phyloP scores from a whole-genome alignment of 2,329 filamentous ascomycete species.

The Xylaria multiplex region DNA sequence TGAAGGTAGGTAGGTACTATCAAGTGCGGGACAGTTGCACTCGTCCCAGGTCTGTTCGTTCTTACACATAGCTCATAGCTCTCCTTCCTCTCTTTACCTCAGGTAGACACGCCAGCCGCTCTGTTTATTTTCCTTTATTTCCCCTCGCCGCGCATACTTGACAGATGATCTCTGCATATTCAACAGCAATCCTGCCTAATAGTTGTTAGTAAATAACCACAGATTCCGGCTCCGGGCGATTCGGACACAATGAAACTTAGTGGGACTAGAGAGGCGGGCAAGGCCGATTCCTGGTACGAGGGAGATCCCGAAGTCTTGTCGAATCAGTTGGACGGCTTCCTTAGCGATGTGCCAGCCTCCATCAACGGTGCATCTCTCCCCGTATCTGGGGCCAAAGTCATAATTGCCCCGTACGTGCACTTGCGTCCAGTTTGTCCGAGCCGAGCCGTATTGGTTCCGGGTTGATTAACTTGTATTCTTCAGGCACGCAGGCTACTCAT shows the following conservation, averaged over 20 bases:
- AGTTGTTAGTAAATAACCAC: not conserved
- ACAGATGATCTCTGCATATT: not conserved
- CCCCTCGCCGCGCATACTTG: not conserved
- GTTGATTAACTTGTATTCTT: constrained; percentile 28
- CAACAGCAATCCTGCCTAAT: not conserved
- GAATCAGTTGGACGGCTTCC: constrained; percentile 76
- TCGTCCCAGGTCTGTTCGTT: constrained; percentile 7
- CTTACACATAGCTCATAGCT: too few species aligned
- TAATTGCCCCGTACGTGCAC: constrained; percentile 87
- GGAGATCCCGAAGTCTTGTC: constrained; percentile 68
- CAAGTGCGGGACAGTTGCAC: constrained; percentile 31
- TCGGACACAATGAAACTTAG: constrained; percentile 44
- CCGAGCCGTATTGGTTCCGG: constrained; percentile 18
- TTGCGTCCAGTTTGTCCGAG: constrained; percentile 27
- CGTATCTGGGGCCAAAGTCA: constrained; percentile 77
- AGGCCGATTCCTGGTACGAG: constrained; percentile 91
- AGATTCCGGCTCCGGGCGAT: not conserved
- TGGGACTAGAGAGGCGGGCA: constrained; percentile 66
- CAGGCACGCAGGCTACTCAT: constrained; percentile 93
- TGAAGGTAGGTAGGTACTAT: not conserved
- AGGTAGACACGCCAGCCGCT: not conserved
- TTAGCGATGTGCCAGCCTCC: constrained; percentile 74
- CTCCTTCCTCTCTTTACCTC: not conserved
- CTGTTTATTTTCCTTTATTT: not conserved
- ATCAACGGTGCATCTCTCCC: constrained; percentile 72